phyloP scores from a whole-genome alignment of 148 eudicot genomes.

The Camellia japonica region DNA sequence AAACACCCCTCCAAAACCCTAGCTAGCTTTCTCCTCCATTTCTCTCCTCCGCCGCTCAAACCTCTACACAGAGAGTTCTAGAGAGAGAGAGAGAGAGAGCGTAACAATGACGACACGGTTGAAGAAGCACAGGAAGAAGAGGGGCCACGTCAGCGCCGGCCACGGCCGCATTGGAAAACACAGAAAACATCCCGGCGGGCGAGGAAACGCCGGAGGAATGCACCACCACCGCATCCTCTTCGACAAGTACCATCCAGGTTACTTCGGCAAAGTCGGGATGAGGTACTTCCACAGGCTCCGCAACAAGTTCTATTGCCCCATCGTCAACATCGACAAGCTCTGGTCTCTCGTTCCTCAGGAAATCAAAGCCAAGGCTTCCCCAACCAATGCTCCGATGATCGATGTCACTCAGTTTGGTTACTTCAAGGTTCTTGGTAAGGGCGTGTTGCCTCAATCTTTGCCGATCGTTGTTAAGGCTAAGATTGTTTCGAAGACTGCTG shows the following conservation, averaged over 20 bases:
- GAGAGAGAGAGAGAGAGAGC: too few species aligned
- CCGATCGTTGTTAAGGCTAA: constrained; percentile 12
- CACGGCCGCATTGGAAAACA: constrained; percentile 13
- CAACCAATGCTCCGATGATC: not conserved
- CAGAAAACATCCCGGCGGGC: constrained; percentile 10
- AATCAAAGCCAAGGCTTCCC: not conserved
- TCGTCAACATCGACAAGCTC: constrained; percentile 14
- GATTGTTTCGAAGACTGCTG: constrained; percentile 9
- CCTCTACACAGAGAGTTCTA: too few species aligned
- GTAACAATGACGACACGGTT: constrained; percentile 3
- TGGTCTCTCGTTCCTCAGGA: constrained; percentile 5
- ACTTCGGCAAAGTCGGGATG: constrained; percentile 12
- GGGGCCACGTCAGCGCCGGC: constrained; percentile 12
- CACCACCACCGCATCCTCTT: constrained; percentile 16
- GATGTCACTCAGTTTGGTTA: constrained; percentile 9
- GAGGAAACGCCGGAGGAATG: constrained; percentile 11
- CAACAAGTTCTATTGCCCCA: constrained; percentile 9
- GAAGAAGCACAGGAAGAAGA: constrained; percentile 12
- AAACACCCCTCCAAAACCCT: too few species aligned
- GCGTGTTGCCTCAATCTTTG: not conserved
- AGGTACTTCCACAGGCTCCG: constrained; percentile 11
- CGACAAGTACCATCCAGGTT: constrained; percentile 13
- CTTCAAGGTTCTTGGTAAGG: constrained; percentile 13
- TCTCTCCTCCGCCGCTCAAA: not conserved
- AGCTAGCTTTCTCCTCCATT: not conserved